Percentiles rank a stretch among this genome's conserved stretches.
Evolutionary conservation across 2,329 filamentous ascomycete species (phyloP).

Genomic region (Exophiala spinifera): DNA sequence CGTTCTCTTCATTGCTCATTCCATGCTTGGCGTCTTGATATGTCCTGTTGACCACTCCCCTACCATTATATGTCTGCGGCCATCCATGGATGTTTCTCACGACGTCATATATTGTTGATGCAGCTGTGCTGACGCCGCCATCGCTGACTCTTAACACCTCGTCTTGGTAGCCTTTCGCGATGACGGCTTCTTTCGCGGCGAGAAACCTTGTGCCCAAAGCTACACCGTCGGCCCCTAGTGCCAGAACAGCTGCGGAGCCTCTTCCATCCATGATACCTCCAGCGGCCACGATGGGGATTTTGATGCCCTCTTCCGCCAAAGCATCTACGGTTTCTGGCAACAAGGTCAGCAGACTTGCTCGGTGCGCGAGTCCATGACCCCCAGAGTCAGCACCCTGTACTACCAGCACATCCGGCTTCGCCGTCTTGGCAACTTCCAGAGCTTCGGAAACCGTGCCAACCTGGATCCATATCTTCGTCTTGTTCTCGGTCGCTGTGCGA

Average conservation of each 20-base stretch:
- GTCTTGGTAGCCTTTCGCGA: constrained; percentile 50
- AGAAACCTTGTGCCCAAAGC: constrained; percentile 65
- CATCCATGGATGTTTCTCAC: constrained; percentile 57
- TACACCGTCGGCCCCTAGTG: constrained; percentile 53
- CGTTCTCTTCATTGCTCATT: constrained; percentile 42
- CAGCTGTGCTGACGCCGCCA: constrained; percentile 50
- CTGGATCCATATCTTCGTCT: constrained; percentile 54
- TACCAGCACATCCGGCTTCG: constrained; percentile 50
- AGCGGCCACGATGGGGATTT: constrained; percentile 50
- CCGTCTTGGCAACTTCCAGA: constrained; percentile 37
- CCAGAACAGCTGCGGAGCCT: constrained; percentile 49
- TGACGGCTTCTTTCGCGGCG: constrained; percentile 48
- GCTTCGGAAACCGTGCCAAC: constrained; percentile 51
- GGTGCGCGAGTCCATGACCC: constrained; percentile 49
- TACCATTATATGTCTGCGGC: constrained; percentile 56
- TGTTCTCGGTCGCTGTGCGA: constrained; percentile 37
- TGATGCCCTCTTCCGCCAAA: constrained; percentile 27
- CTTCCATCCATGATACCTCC: constrained; percentile 55
- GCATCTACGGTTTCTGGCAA: constrained; percentile 51
- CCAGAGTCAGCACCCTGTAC: constrained; percentile 55
- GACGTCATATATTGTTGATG: constrained; percentile 53
- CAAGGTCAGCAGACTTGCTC: constrained; percentile 48
- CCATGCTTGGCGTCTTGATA: constrained; percentile 42
- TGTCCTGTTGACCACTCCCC: constrained; percentile 58
- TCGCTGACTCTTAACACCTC: constrained; percentile 50